These are phyloP conservation scores for Verticillium klebahnii DNA, from an alignment of 2,329 filamentous ascomycete species.

Conservation along the genomic window DNA sequence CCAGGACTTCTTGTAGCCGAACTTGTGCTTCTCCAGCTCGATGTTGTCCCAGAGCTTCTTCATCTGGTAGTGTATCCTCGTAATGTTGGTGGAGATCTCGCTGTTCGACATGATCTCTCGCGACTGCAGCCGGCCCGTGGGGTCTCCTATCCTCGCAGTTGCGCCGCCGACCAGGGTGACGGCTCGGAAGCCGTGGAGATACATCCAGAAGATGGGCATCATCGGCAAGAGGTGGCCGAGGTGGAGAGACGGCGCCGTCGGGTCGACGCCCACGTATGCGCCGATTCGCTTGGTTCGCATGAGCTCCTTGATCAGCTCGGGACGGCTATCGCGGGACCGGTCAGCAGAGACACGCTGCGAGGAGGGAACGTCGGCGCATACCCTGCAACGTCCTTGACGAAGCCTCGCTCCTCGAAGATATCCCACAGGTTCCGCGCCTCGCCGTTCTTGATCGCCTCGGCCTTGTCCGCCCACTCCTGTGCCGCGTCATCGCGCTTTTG, in stretches of 20 bases:
- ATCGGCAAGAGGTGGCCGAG: slow-evolving; percentile 75
- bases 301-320: slow-evolving; percentile 48
- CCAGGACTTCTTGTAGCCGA: slow-evolving; percentile 60
- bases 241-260: slow-evolving; percentile 74
- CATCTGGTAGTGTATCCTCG: slow-evolving; percentile 65
- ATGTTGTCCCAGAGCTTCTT: slow-evolving; percentile 72
- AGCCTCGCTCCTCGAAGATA: slow-evolving; percentile 66
- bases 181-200: slow-evolving; percentile 66
- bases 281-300: slow-evolving; percentile 64
- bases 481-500: slow-evolving; percentile 37
- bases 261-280: slow-evolving; percentile 77
- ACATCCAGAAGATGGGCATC: slow-evolving; percentile 83
- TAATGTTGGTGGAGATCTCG: slow-evolving; percentile 58
- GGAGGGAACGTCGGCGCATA: slow-evolving; percentile 31
- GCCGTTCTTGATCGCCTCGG: slow-evolving; percentile 43
- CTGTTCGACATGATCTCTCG: slow-evolving; percentile 49
- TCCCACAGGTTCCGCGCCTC: slow-evolving; percentile 53
- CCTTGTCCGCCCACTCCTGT: slow-evolving; percentile 42
- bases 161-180: slow-evolving; percentile 68
- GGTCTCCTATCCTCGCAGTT: slow-evolving; percentile 75
- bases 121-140: slow-evolving; percentile 62
- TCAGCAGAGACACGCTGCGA: neutral
- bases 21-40: slow-evolving; percentile 57
- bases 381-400: slow-evolving; percentile 71
- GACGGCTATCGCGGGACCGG: neutral